Evolutionary conservation across 345 rosid species (phyloP), one percentile per base, ranked within the genome.

Genomic region (Triadica sebifera): DNA sequence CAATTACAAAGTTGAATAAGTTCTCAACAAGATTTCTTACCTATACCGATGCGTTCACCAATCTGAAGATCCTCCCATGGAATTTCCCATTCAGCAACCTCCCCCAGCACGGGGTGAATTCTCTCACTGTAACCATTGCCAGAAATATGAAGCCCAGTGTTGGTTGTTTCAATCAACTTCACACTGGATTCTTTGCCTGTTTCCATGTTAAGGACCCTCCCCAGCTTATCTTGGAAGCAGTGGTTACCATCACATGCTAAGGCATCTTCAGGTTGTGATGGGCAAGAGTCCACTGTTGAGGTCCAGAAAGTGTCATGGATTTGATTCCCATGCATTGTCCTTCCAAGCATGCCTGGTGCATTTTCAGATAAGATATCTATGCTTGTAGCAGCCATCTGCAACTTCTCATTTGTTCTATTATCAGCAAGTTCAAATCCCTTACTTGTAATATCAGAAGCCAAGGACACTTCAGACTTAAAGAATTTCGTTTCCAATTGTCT

Each of bases 31-130:
- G 59, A 77, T 75, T 51, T 60, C 88, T 87, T 89, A 94, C 98
- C 98, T 52, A 94, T 93, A 74, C 97, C 98, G 78, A 94, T 92
- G n/a, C 98, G 97, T 81, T 94, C 98, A 73, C 98, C 98, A 78
- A 94, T 85, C 79, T 86, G 90, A 79, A 92, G 93, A 86, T 92
- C 97, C 81, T 92, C 97, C 98, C 98, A 94, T 51, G 82, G 85
- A 79, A 94, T 91, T 89, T 92, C 98, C 91, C 96, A 89, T 79
- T 88, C 91, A 24, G 86, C 92, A 75, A 87, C 97, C 80, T 91
- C 97, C 19, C 93, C 90, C 15, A 87, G 89, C 80, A 87, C 77
- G 38, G 92, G 91, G 76, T 89, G 83, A 65, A 89, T 75, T 76
- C 84, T 84, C 81, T 88, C 91, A 73, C 53, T 80, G 67, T 74